phyloP scores from a whole-genome alignment of 164 flowering plant genomes.

The Vitis rupestris region DNA sequence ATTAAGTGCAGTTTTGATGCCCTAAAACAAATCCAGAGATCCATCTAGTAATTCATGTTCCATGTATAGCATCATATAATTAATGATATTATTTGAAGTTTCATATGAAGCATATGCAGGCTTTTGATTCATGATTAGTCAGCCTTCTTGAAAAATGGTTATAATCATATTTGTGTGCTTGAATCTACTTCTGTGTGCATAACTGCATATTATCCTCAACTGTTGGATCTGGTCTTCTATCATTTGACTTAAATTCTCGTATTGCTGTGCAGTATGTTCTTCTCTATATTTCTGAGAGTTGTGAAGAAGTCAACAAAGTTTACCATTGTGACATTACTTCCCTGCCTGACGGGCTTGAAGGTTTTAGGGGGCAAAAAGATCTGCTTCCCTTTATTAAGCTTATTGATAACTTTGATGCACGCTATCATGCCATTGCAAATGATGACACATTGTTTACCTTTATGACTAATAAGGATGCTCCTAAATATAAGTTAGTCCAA shows the following conservation, averaged over 20 bases:
- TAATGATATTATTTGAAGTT: too few species aligned
- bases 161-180: neutral
- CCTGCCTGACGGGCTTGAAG: slow-evolving; percentile 76
- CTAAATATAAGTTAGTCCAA: slow-evolving; percentile 79
- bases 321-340: slow-evolving; percentile 81
- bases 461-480: slow-evolving; percentile 87
- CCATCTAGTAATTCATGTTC: too few species aligned
- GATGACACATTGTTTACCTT: slow-evolving; percentile 88
- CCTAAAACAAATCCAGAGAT: too few species aligned
- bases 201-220: too few species aligned
- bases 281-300: slow-evolving; percentile 54
- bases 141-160: too few species aligned
- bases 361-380: slow-evolving; percentile 39
- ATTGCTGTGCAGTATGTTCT: slow-evolving; percentile 67
- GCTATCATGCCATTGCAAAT: slow-evolving; percentile 68
- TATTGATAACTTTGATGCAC: slow-evolving; percentile 82
- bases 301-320: slow-evolving; percentile 87
- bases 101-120: too few species aligned
- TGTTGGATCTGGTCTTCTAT: too few species aligned
- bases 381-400: slow-evolving; percentile 87
- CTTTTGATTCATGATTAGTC: too few species aligned
- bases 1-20: neutral
- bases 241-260: neutral
- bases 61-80: too few species aligned
- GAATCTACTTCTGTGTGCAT: neutral